These are phyloP conservation scores for Salix brachista DNA, from an alignment of 345 rosid species.

Conservation along the genomic window DNA sequence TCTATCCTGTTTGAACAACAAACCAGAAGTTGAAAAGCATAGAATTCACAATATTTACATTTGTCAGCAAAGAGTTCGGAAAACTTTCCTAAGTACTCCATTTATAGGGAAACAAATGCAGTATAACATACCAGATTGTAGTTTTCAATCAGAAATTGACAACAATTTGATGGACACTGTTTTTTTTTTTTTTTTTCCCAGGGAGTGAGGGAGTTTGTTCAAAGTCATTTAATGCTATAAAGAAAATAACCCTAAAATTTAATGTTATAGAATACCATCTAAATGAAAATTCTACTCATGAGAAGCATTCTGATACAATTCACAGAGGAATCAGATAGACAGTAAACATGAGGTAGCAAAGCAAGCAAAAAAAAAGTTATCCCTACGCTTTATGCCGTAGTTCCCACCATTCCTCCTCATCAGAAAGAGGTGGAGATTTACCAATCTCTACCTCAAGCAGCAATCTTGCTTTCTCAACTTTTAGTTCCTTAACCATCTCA, in stretches of 20 bases:
- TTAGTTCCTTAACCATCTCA: conserved; percentile 76
- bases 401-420: conserved; percentile 88
- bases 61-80: background rate
- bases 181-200: background rate
- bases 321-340: background rate
- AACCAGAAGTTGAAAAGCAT: conserved; percentile 11
- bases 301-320: background rate
- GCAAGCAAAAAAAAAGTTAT: background rate
- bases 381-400: conserved; percentile 86
- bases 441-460: conserved; percentile 89
- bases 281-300: background rate
- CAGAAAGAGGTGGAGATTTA: conserved; percentile 91
- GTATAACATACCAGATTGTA: background rate
- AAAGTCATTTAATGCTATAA: background rate
- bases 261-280: background rate
- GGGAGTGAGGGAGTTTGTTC: background rate
- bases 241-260: background rate
- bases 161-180: background rate
- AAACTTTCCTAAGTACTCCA: background rate
- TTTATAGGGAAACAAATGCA: background rate
- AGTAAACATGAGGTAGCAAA: background rate
- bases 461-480: conserved; percentile 65
- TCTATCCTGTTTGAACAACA: conserved; percentile 61
- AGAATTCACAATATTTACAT: background rate
- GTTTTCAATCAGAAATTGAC: background rate